phyloP scores from a whole-genome alignment of 208 protist species.

The Acanthamoeba culbertsoni region DNA sequence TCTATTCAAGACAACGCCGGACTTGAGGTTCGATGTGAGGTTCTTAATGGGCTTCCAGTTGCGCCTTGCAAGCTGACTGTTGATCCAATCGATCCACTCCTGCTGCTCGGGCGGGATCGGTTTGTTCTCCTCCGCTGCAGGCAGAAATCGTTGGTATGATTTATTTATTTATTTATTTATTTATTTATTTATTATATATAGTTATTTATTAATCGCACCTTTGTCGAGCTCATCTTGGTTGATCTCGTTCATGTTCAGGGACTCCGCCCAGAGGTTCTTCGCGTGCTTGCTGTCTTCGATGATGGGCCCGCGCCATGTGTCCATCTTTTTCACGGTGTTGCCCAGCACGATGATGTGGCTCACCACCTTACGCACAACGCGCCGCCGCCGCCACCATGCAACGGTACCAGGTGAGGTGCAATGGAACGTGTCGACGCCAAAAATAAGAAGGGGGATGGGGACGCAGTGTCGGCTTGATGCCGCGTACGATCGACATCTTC shows the following conservation, averaged over 20 bases:
- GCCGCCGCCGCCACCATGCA: background rate
- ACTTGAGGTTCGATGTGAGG: background rate
- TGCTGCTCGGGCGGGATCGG: background rate
- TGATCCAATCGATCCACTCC: constrained; percentile 47
- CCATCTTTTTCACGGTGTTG: constrained; percentile 35
- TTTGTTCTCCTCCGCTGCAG: background rate
- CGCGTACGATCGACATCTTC: constrained; percentile 31
- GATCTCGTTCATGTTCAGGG: constrained; percentile 52
- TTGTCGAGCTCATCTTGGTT: background rate
- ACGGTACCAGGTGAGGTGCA: background rate
- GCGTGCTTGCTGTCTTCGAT: constrained; percentile 44
- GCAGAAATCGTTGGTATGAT: too few relatives aligned
- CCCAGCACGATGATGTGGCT: constrained; percentile 38
- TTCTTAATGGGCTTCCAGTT: constrained; percentile 40
- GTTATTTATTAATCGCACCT: too few relatives aligned
- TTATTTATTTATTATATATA: too few relatives aligned
- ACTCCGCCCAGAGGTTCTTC: constrained; percentile 45
- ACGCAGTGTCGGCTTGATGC: too few relatives aligned
- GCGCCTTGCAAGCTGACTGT: background rate
- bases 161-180: too few relatives aligned
- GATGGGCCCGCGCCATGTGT: background rate
- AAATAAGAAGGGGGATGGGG: too few relatives aligned
- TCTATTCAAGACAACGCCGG: background rate
- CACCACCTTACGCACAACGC: background rate
- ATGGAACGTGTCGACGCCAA: too few relatives aligned